Evolutionary conservation across 148 eudicot species (phyloP).

Genomic region (Cornus controversa): DNA sequence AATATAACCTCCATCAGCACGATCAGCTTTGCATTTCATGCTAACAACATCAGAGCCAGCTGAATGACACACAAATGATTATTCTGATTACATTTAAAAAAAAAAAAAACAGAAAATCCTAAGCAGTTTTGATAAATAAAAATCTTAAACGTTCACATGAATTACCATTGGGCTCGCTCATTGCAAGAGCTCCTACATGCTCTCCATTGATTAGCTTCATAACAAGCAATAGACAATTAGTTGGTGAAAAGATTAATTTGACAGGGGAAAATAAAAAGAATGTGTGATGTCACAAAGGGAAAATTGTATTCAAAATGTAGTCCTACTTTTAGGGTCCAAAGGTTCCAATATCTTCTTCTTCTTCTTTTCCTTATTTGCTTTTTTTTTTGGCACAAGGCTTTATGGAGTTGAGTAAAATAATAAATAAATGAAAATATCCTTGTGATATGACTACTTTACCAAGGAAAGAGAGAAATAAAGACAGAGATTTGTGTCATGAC

Average conservation of each 20-base stretch:
- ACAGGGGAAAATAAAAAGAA: background rate
- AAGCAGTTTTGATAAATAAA: background rate
- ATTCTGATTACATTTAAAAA: slow-evolving; percentile 11
- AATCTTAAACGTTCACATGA: background rate
- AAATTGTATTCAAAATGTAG: background rate
- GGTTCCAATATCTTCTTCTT: background rate
- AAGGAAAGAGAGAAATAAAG: background rate
- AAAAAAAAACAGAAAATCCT: background rate
- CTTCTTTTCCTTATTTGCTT: too few species aligned
- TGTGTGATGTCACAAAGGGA: background rate
- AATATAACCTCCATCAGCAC: slow-evolving; percentile 80
- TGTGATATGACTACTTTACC: background rate
- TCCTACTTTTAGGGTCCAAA: background rate
- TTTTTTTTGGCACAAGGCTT: background rate
- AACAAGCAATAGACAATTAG: slow-evolving; percentile 17
- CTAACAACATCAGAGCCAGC: slow-evolving; percentile 99
- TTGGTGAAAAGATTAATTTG: background rate
- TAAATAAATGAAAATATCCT: too few species aligned
- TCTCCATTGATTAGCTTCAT: slow-evolving; percentile 95
- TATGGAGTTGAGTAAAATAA: too few species aligned
- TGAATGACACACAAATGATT: slow-evolving; percentile 28
- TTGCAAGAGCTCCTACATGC: slow-evolving; percentile 98
- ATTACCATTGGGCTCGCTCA: slow-evolving; percentile 99
- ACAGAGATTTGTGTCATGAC: background rate
- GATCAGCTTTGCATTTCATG: slow-evolving; percentile 98